Conservation (phyloP, 257 asterid genomes). For the Penstemon newberryi region DNA sequence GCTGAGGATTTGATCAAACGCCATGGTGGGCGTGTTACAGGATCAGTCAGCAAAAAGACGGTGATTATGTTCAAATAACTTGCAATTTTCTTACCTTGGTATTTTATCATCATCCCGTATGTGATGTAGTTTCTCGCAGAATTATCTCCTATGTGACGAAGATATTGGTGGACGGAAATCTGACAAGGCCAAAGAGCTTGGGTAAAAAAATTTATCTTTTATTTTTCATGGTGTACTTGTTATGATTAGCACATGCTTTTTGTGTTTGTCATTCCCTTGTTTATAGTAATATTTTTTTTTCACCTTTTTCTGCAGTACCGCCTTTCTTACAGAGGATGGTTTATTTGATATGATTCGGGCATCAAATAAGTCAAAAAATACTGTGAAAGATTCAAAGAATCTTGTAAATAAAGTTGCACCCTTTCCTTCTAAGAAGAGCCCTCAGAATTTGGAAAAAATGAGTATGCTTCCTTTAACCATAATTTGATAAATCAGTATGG, state of each 20-base stretch:
- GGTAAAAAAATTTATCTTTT: constrained; percentile 44
- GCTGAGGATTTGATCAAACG: constrained; percentile 97
- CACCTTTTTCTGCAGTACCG: constrained; percentile 54
- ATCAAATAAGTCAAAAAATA: constrained; percentile 58
- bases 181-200: constrained; percentile 86
- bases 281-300: constrained; percentile 8
- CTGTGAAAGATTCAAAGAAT: constrained; percentile 44
- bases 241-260: constrained; percentile 12
- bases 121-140: constrained; percentile 53
- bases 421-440: constrained; percentile 63
- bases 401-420: constrained; percentile 50
- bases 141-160: constrained; percentile 93
- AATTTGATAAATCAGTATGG: neutral
- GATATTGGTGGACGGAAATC: constrained; percentile 95
- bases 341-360: constrained; percentile 77
- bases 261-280: constrained; percentile 18
- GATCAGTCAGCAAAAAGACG: constrained; percentile 99
- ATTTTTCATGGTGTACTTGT: constrained; percentile 20
- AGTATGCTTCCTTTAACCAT: constrained; percentile 37
- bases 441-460: constrained; percentile 43
- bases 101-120: constrained; percentile 24
- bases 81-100: constrained; percentile 18
- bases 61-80: constrained; percentile 44
- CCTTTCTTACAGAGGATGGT: constrained; percentile 89
- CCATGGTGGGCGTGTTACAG: constrained; percentile 95